These are phyloP conservation scores for Strobilomyces confusus DNA, from an alignment of 768 basidiomycete genomes.

Conservation along the genomic window DNA sequence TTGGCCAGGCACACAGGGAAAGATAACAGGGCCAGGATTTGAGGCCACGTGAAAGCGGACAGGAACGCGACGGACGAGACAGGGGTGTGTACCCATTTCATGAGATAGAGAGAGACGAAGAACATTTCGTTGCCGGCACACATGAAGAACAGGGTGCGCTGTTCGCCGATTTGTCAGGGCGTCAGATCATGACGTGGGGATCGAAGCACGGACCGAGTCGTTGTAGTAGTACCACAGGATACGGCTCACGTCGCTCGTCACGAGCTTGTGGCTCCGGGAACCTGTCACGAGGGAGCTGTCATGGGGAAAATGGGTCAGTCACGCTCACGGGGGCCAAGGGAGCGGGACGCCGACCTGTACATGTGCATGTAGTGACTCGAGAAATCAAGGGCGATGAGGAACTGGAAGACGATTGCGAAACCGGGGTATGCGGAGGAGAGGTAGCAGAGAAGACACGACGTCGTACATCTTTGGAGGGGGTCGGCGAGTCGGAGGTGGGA, in stretches of 20 bases:
- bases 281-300: constrained; percentile 91
- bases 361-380: constrained; percentile 99
- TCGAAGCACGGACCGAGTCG: constrained; percentile 61
- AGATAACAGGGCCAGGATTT: constrained; percentile 58
- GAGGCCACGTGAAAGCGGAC: constrained; percentile 65
- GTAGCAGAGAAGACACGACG: constrained; percentile 91
- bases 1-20: constrained; percentile 72
- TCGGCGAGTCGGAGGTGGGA: neutral
- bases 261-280: constrained; percentile 87
- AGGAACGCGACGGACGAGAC: constrained; percentile 37
- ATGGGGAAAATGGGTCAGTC: constrained; percentile 7
- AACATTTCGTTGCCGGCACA: constrained; percentile 96
- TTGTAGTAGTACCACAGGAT: constrained; percentile 95
- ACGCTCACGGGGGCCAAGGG: neutral
- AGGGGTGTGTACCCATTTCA: constrained; percentile 76
- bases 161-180: neutral
- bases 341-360: constrained; percentile 69
- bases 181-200: neutral
- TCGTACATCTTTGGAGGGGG: constrained; percentile 78
- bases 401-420: constrained; percentile 86
- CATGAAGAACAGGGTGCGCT: constrained; percentile 87
- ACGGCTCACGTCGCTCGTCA: constrained; percentile 87
- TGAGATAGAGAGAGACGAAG: constrained; percentile 92
- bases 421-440: constrained; percentile 84
- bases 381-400: constrained; percentile 95